These are phyloP conservation scores for Calonectria honghensis DNA, from an alignment of 2,329 filamentous ascomycete genomes.

Conservation along the genomic window DNA sequence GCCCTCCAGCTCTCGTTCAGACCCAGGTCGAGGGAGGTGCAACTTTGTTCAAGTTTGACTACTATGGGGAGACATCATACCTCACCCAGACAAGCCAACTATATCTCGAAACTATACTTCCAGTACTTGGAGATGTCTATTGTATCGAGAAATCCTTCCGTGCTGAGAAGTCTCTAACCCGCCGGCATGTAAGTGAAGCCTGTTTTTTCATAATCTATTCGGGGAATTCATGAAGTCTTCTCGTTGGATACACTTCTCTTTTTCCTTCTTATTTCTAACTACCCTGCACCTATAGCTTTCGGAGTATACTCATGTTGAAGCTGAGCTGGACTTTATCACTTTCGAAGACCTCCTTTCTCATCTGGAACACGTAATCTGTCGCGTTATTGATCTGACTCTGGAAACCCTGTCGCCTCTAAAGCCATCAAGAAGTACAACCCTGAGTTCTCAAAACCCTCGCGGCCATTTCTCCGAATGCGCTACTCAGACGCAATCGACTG, in stretches of 20 bases:
- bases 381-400: conserved; percentile 86
- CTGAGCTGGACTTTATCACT: conserved; percentile 95
- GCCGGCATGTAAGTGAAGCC: conserved; percentile 77
- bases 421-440: conserved; percentile 93
- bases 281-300: conserved; percentile 69
- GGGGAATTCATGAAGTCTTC: too few species aligned
- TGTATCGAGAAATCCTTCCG: conserved; percentile 99
- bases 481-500: conserved; percentile 96
- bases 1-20: conserved; percentile 92
- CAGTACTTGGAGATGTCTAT: conserved; percentile 94
- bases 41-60: conserved; percentile 91
- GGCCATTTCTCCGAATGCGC: conserved; percentile 95
- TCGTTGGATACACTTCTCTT: background rate
- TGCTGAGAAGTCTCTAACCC: conserved; percentile 95
- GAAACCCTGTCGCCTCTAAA: conserved; percentile 81
- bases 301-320: conserved; percentile 98
- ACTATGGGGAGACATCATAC: conserved; percentile 93
- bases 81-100: conserved; percentile 98
- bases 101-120: conserved; percentile 95
- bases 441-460: conserved; percentile 85
- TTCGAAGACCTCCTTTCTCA: conserved; percentile 93
- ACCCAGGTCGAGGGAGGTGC: conserved; percentile 96
- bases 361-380: conserved; percentile 90
- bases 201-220: background rate
- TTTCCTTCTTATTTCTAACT: background rate